Base-by-base conservation (phyloP, 345 rosid genomes). In the Camelina hispida region DNA sequence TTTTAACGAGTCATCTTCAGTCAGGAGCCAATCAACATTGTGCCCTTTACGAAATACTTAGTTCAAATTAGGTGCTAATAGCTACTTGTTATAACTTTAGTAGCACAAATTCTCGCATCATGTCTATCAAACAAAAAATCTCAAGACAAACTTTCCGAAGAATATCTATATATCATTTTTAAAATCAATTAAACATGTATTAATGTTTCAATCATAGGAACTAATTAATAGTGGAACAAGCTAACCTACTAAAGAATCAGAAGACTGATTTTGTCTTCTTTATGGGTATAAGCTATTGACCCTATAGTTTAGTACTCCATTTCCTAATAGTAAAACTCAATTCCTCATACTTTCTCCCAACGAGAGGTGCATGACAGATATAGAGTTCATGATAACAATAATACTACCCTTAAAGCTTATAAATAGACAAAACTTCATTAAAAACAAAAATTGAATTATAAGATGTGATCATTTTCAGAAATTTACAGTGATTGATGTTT, bases 11-110 rank as follows among this genome's bases (percentile, higher is more conserved):
- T 76, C 64, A 53, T 68, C 47, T 76, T 76, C 75, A 62, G 1
- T 76, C 69, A 61, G 38, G 1, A 69, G 62, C 51, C 70, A 69
- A 57, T 69, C 75, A 62, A 69, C 75, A 68, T 62, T 76, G 51
- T 32, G 58, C 23, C 64, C 63, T 62, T 62, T 53, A 76, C 40
- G 22, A 76, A 69, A 68, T 55, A 54, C 7, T 30, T 30, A 17
- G 38, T 52, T 75, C 68, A 44, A 32, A 17, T 69, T 53, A 52
- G 70, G 66, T 62, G 59, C 74, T 62, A 76, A 61, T 61, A 67
- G 35, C 73, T 61, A 61, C 30, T 32, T 68, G 50, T 75, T 20
- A 61, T 61, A 40, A 60, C 62, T 67, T 67, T 68, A 51, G 50
- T 57, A 12, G 35, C 18, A 40, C 63, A 75, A 68, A 61, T 40